Evolutionary conservation across 257 asterid species (phyloP), one percentile per base, ranked within the genome.

Genomic region (Rubia yunnanensis): DNA sequence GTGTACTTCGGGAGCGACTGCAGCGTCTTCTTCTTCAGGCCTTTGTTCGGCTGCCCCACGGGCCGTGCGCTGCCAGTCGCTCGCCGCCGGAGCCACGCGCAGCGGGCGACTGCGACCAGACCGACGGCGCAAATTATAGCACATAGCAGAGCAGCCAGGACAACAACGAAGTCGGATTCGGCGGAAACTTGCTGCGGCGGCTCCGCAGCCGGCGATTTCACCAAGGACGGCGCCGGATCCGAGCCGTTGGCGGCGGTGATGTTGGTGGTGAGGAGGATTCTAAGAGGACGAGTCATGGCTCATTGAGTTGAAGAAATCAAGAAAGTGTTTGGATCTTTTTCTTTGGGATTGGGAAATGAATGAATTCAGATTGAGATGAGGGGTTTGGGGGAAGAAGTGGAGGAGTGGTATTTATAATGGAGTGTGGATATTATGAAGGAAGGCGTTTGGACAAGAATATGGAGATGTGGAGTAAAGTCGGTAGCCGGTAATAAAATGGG

Each of bases 81-180:
- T 49, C 62, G 75, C 27, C 81, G 76, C 58, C 83, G 80, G 64
- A 79, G 77, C 85, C 89, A 84, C 49, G 83, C 76, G 69, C 86
- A 84, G 18, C 89, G 77, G 52, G 77, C 85, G 35, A 82, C 73
- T 4, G 83, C 78, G n/a, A 82, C 15, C 1, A 84, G 79, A 31
- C 87, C 90, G 17, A 74, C 78, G 35, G 78, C 77, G 64, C 85
- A 77, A 10, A 84, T 80, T 0, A 84, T 48, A 0, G 87, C 82
- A 63, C 87, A 84, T 34, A 84, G 82, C 1, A 84, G 70, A 20
- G 84, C 79, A 2, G 87, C 87, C 7, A 78, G 77, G 71, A 80
- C 62, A 22, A 82, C 74, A 2, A 84, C 81, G 70, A 79, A 82
- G 68, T 84, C 81, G 0, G 90, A 75, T 57, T 82, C 84, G 30